A percentile compares a stretch with the other conserved stretches of the same genome.
phyloP scores from a whole-genome alignment of 495 filamentous ascomycete species.

The Friedmanniomyces simplex region DNA sequence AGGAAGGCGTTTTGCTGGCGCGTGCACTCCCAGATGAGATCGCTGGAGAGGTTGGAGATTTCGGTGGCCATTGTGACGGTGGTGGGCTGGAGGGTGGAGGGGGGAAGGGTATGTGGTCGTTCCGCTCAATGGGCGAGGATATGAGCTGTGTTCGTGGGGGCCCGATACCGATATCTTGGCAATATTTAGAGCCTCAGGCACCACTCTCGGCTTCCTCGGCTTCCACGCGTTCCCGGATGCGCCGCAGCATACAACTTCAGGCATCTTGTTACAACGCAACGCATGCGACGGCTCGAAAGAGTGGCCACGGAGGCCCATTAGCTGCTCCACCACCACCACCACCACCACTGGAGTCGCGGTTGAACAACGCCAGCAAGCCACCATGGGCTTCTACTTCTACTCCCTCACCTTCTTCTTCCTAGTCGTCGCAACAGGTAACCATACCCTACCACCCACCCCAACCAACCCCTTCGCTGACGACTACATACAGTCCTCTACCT shows the following conservation, averaged over 20 bases:
- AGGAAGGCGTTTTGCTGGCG: slow-evolving; percentile 53
- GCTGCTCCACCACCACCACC: too few species aligned
- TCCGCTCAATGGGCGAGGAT: background rate
- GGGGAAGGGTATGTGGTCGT: background rate
- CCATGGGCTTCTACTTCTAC: slow-evolving; percentile 72
- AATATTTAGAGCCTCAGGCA: background rate
- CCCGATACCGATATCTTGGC: background rate
- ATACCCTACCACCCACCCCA: background rate
- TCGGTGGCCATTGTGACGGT: slow-evolving; percentile 31
- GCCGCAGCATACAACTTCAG: background rate
- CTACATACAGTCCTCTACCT: slow-evolving; percentile 54
- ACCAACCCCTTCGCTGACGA: background rate
- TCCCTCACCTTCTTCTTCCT: slow-evolving; percentile 41
- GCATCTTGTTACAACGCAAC: too few species aligned
- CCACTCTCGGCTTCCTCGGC: background rate
- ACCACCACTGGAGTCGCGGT: too few species aligned
- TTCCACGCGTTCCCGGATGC: background rate
- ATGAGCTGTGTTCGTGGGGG: background rate
- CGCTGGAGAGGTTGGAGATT: slow-evolving; percentile 56
- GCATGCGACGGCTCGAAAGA: too few species aligned
- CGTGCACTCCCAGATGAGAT: slow-evolving; percentile 83
- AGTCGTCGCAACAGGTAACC: slow-evolving; percentile 35
- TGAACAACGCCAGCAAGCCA: too few species aligned
- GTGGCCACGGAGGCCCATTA: too few species aligned
- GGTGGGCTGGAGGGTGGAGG: background rate